Evolutionary conservation across 352 stramenopile species (phyloP), one percentile per base, ranked within the genome.

Genomic region (Globisporangium spinosum): DNA sequence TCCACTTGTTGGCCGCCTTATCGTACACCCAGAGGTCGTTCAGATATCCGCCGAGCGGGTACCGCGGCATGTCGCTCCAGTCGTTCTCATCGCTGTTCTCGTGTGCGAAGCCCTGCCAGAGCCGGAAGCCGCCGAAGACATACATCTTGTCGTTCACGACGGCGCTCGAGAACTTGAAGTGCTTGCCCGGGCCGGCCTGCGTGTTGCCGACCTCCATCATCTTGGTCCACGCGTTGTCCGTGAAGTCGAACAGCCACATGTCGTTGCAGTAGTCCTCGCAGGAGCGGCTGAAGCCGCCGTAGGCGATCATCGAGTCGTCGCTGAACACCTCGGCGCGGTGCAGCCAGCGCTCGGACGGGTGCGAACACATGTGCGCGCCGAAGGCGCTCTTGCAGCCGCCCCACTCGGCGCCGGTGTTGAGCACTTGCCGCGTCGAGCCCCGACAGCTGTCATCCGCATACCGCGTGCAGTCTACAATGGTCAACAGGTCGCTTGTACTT

Each of bases 181-280:
- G 82, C 71, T 97, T 97, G 12, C 91, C 89, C 1, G 93, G 93
- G 2, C 86, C 80, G n/a, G 59, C 53, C 20, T 35, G 64, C 13
- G 67, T 73, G 67, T 82, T 90, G n/a, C 82, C 83, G 22, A 93
- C 58, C 70, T 90, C 80, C 62, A 87, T 88, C 77, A 94, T 84
- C 70, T 97, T 77, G 38, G 85, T 97, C 93, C 92, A 98, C 45
- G 85, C 76, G 65, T 95, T 93, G 72, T 96, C 85, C 0, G 74
- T 73, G 61, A 98, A 89, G 73, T 98, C 90, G 60, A 98, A 98
- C 13, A 96, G 70, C 96, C 97, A 99, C 72, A 98, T 80, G 76
- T 99, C 97, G 71, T 98, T 82, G 76, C 97, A 99, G 68, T 98
- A 99, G 72, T 99, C 97, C 45, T 90, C 85, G 69, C 97, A 99